Conservation (phyloP, 75 land plant species). For the Pinus taeda region DNA sequence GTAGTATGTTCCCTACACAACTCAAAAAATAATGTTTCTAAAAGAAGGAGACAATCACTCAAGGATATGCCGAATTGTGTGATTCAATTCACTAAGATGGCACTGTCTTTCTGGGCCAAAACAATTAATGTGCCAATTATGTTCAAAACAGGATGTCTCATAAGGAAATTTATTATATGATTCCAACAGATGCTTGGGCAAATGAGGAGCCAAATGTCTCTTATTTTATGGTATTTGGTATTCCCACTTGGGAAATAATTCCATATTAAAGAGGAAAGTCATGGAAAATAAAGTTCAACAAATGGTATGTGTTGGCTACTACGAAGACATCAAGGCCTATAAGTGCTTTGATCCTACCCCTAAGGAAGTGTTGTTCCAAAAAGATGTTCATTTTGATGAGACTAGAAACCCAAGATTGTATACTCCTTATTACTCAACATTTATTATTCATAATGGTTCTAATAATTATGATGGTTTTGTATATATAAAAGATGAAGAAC, state of each 20-base stretch:
- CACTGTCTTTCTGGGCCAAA: background rate
- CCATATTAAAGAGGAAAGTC: background rate
- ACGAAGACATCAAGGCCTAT: background rate
- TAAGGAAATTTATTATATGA: background rate
- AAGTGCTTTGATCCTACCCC: background rate
- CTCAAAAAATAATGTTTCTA: no score
- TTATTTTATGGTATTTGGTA: background rate
- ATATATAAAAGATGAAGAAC: no score
- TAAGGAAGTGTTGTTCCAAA: background rate
- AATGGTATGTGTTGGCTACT: background rate
- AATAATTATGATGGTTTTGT: no score
- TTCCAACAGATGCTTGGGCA: background rate
- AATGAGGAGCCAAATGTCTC: background rate
- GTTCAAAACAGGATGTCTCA: background rate
- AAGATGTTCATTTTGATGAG: background rate
- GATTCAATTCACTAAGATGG: background rate
- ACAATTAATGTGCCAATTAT: background rate
- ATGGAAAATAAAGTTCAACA: background rate
- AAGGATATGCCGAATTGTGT: background rate
- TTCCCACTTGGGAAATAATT: background rate
- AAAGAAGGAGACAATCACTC: no score
- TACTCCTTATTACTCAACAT: background rate
- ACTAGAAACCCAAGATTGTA: background rate
- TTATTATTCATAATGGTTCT: background rate
- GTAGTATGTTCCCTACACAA: no score